Percentiles rank a stretch among this genome's conserved stretches.
These are phyloP conservation scores for Herpetomonas muscarum DNA, from an alignment of 208 protist species.

Conservation along the genomic window DNA sequence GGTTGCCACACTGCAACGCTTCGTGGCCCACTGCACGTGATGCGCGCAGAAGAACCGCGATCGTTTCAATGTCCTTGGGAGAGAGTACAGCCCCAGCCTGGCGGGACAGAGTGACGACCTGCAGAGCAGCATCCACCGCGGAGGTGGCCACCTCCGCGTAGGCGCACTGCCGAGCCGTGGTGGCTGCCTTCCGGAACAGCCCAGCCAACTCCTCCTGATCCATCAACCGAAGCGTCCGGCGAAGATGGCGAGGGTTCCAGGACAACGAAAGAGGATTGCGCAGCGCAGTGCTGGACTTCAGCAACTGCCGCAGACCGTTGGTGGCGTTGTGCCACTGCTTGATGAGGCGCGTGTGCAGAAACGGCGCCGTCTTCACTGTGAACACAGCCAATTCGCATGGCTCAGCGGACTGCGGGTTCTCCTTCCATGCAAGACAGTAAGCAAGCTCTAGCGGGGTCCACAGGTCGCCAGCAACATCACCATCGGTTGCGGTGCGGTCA, in stretches of 20 bases:
- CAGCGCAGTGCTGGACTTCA: constrained; percentile 12
- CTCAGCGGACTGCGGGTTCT: background rate
- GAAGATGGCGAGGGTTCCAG: constrained; percentile 74
- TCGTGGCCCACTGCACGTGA: constrained; percentile 52
- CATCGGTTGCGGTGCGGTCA: background rate
- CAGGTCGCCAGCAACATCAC: background rate
- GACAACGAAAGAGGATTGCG: constrained; percentile 27
- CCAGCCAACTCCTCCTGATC: constrained; percentile 24
- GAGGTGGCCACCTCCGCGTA: constrained; percentile 41
- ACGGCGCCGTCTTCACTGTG: constrained; percentile 52
- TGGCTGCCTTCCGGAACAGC: constrained; percentile 20
- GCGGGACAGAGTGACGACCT: constrained; percentile 57
- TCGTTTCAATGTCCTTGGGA: constrained; percentile 30
- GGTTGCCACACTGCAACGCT: constrained; percentile 30
- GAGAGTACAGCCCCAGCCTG: constrained; percentile 49
- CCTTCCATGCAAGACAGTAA: constrained; percentile 40
- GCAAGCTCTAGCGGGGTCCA: constrained; percentile 51
- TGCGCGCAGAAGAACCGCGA: constrained; percentile 54
- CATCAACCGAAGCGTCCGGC: constrained; percentile 53
- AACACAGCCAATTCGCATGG: constrained; percentile 35
- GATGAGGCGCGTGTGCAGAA: constrained; percentile 64
- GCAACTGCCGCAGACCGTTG: constrained; percentile 33
- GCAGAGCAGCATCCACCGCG: constrained; percentile 45
- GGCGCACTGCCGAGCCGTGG: constrained; percentile 8
- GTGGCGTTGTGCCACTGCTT: constrained; percentile 84